These are phyloP conservation scores for Trichosporon coremiiforme DNA, from an alignment of 1,284 basidiomycete species.

Conservation along the genomic window DNA sequence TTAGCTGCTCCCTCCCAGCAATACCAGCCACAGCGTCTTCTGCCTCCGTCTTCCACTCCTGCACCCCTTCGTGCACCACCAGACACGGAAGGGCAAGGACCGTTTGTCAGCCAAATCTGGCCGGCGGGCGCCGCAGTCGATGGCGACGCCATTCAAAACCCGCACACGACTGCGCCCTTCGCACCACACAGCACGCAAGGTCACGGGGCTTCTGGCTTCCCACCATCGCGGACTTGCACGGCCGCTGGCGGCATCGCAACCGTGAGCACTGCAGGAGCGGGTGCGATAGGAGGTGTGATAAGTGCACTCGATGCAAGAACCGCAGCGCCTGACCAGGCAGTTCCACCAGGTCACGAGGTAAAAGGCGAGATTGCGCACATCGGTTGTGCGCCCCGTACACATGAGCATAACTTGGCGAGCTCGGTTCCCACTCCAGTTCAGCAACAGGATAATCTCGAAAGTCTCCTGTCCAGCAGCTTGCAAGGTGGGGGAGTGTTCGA, in stretches of 20 bases:
- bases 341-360: not conserved
- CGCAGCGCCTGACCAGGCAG: not conserved
- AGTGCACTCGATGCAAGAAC: not conserved
- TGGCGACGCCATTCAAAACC: not conserved
- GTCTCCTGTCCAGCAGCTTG: not conserved
- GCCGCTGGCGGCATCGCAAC: not conserved
- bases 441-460: not conserved
- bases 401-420: not conserved
- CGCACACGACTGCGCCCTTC: slow-evolving; percentile 9
- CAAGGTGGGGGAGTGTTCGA: not conserved
- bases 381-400: slow-evolving; percentile 3
- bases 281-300: not conserved
- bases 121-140: not conserved
- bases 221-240: not conserved
- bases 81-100: not conserved
- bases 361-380: slow-evolving; percentile 1
- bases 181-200: not conserved
- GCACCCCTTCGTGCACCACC: not conserved
- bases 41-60: not conserved
- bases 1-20: not conserved
- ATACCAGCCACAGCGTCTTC: not conserved
- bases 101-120: slow-evolving; percentile 3
- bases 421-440: not conserved
- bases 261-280: not conserved
- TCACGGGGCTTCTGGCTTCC: not conserved